Percentiles rank a stretch among this genome's conserved stretches.
These are phyloP conservation scores for Ganoderma leucocontextum DNA, from an alignment of 1,284 basidiomycete species.

Conservation along the genomic window DNA sequence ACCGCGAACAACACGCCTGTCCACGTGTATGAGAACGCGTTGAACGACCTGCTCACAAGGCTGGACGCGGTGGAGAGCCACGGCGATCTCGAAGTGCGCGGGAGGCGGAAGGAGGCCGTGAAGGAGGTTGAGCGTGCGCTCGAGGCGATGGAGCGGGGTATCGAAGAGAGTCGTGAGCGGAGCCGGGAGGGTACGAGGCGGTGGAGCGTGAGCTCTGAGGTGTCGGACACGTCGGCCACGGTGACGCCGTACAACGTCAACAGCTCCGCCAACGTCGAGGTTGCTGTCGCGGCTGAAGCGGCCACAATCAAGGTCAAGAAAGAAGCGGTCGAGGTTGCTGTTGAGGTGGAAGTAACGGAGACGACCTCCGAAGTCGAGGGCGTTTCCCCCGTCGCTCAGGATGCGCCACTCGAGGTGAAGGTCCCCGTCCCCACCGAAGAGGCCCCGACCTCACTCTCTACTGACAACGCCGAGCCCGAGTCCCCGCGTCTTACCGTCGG, in stretches of 20 bases:
- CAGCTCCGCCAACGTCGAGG: neutral
- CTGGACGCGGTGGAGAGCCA: constrained; percentile 74
- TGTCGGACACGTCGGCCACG: neutral
- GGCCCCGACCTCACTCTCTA: neutral
- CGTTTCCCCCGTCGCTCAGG: neutral
- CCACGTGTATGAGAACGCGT: constrained; percentile 58
- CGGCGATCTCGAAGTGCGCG: constrained; percentile 66
- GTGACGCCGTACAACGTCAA: constrained; percentile 4
- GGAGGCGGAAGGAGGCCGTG: constrained; percentile 64
- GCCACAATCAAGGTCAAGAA: neutral
- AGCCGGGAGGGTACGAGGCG: constrained; percentile 43
- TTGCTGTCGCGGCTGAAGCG: neutral
- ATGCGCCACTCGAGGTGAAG: neutral
- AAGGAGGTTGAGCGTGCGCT: constrained; percentile 66
- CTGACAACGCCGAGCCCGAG: neutral
- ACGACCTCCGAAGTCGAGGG: neutral
- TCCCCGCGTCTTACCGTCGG: neutral
- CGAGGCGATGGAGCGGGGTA: constrained; percentile 50
- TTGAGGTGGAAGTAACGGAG: neutral
- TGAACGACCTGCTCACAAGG: constrained; percentile 67
- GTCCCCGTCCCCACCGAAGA: neutral
- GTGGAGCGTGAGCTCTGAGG: constrained; percentile 44
- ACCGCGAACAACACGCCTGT: constrained; percentile 55
- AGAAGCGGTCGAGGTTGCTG: neutral
- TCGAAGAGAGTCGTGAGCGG: constrained; percentile 45